Evolutionary conservation across 2,329 filamentous ascomycete genomes (phyloP).

Genomic region (Fusarium coicis): DNA sequence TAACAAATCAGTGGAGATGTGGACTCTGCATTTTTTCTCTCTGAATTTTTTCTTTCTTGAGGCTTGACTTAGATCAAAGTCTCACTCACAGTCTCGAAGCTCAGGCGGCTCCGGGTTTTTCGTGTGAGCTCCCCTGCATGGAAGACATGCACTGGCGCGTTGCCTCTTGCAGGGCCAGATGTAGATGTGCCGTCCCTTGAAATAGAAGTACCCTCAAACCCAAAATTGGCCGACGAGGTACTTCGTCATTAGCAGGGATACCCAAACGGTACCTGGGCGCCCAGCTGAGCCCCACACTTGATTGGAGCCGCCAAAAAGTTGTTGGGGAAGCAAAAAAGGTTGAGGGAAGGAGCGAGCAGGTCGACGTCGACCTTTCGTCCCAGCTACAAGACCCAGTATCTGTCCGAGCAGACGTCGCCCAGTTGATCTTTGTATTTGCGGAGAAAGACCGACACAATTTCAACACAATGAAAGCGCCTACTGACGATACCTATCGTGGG

Average conservation of each 20-base stretch:
- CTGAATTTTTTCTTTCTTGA: neutral
- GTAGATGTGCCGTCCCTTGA: slow-evolving; percentile 20
- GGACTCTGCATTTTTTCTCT: neutral
- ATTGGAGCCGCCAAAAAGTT: slow-evolving; percentile 45
- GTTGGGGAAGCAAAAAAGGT: slow-evolving; percentile 47
- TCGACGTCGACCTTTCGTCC: slow-evolving; percentile 29
- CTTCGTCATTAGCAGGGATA: slow-evolving; percentile 5
- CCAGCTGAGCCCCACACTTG: slow-evolving; percentile 15
- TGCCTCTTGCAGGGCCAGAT: slow-evolving; percentile 24
- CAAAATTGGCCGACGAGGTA: neutral
- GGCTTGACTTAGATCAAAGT: neutral
- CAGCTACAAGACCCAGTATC: slow-evolving; percentile 15
- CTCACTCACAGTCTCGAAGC: slow-evolving; percentile 4
- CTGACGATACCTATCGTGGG: slow-evolving; percentile 34
- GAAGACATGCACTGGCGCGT: slow-evolving; percentile 27
- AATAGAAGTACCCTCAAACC: neutral
- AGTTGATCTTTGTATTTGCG: slow-evolving; percentile 27
- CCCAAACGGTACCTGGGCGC: slow-evolving; percentile 12
- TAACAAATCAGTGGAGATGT: slow-evolving; percentile 17
- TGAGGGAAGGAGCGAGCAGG: slow-evolving; percentile 29
- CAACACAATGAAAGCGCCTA: slow-evolving; percentile 7
- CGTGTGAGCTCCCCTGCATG: slow-evolving; percentile 38
- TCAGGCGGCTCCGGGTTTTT: slow-evolving; percentile 25
- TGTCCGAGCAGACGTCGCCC: slow-evolving; percentile 22
- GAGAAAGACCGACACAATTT: slow-evolving; percentile 31